phyloP scores from a whole-genome alignment of 805 yeast genomes.

The Hanseniaspora lachancei region DNA sequence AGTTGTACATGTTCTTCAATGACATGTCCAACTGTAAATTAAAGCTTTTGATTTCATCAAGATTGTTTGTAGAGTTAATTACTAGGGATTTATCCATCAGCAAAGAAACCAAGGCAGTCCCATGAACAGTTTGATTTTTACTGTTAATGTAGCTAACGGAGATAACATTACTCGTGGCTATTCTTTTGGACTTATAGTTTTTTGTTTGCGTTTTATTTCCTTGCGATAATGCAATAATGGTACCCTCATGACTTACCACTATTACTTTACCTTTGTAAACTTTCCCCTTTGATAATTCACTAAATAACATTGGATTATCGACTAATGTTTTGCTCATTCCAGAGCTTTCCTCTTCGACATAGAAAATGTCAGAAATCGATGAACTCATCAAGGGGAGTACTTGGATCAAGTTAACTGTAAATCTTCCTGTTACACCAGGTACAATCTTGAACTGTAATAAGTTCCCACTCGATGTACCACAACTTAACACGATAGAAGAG shows the following conservation, averaged over 20 bases:
- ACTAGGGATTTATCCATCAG: constrained; percentile 37
- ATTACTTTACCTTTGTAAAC: constrained; percentile 2
- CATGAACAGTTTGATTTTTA: constrained; percentile 25
- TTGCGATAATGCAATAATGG: constrained; percentile 25
- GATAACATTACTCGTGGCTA: constrained; percentile 41
- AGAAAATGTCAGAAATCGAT: constrained; percentile 42
- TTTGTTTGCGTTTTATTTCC: constrained; percentile 50
- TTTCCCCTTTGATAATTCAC: constrained; percentile 5
- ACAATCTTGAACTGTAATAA: constrained; percentile 48
- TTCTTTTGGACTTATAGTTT: constrained; percentile 34
- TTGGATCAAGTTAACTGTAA: constrained; percentile 40
- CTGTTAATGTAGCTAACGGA: constrained; percentile 22
- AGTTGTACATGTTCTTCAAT: constrained; percentile 30
- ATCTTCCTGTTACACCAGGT: constrained; percentile 52
- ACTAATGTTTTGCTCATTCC: neutral
- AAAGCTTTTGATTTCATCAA: constrained; percentile 43
- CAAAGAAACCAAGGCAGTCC: constrained; percentile 37
- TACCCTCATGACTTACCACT: constrained; percentile 29
- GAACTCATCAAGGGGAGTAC: constrained; percentile 34
- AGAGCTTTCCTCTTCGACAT: constrained; percentile 35
- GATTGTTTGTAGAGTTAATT: constrained; percentile 43
- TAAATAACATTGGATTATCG: constrained; percentile 1
- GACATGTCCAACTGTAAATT: constrained; percentile 34
- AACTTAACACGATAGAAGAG: constrained; percentile 57
- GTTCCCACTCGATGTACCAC: constrained; percentile 71